These are phyloP conservation scores for Auricularia cornea DNA, from an alignment of 768 basidiomycete genomes.

Conservation along the genomic window DNA sequence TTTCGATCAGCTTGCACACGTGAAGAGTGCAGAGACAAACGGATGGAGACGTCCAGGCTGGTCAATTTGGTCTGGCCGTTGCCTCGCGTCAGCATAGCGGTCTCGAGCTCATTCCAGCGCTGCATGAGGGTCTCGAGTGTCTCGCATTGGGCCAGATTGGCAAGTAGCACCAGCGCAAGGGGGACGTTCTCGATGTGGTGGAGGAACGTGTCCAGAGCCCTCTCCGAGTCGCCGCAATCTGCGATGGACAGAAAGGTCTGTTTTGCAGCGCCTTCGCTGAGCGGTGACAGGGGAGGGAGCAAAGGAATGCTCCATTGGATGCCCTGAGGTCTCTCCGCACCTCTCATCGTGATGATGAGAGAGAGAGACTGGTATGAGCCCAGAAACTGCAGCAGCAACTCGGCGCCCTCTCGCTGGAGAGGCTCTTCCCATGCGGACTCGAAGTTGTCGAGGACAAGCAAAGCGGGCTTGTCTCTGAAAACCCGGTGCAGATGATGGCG, in stretches of 20 bases:
- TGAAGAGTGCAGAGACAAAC: not conserved
- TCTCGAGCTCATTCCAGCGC: not conserved
- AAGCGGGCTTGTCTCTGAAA: constrained; percentile 5
- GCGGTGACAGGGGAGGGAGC: not conserved
- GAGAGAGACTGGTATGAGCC: not conserved
- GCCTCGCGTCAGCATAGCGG: not conserved
- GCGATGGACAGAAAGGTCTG: not conserved
- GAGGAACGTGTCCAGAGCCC: not conserved
- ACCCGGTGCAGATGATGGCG: not conserved
- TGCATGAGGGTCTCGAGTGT: constrained; percentile 9
- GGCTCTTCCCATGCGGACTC: not conserved
- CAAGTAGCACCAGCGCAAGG: constrained; percentile 19
- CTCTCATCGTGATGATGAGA: not conserved
- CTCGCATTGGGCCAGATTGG: constrained; percentile 13
- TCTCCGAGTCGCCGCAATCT: not conserved
- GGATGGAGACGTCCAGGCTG: not conserved
- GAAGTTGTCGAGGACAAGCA: not conserved
- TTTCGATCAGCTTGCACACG: not conserved
- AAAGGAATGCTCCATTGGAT: not conserved
- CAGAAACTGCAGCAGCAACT: not conserved
- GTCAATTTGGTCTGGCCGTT: not conserved
- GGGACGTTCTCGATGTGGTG: constrained; percentile 21
- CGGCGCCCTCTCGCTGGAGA: not conserved
- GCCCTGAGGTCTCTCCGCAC: not conserved
- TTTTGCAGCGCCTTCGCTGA: not conserved